Evolutionary conservation across 768 basidiomycete genomes (phyloP), one percentile per base, ranked within the genome.

Genomic region (Phylloporus sp.): DNA sequence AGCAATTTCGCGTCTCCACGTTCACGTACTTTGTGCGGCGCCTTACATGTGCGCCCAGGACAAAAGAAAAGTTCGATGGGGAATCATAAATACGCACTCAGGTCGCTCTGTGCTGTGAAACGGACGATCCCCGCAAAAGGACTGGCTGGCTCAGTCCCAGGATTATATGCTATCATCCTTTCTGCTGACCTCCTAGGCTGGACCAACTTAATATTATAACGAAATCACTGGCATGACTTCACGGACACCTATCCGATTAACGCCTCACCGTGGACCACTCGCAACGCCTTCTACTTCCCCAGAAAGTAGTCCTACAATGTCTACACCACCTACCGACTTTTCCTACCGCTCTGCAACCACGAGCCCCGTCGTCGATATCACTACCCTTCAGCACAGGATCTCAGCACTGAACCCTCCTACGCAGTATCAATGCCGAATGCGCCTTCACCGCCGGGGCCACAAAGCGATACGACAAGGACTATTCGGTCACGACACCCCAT

Each of bases 81-180:
- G 29, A 18, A 29, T 51, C 56, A 63, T 68, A 67, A 67, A 65
- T 58, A 61, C 54, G 35, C 43, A 24, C 36, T 34, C 48, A 36
- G 39, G 16, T 42, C 42, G 23, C 49, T 3, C 4, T 36, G 43
- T 29, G 48, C 47, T 47, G 24, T 47, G 16, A 22, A 31, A 52
- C 43, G 58, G 62, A 56, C 54, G 35, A 46, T 52, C 54, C 50
- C 35, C 59, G 40, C 57, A 44, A 59, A 54, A 52, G 49, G 65
- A 53, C 63, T 68, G 63, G 57, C 65, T 61, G 65, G 65, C 38
- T 53, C 66, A 63, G 65, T 67, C 66, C 54, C 46, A 45, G 53
- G 5, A 20, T 43, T 49, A 27, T 63, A 65, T 42, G 22, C 51
- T 65, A 60, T 51, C 63, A 49, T 27, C 23, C 41, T 49, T 57